Evolutionary conservation across 345 rosid genomes (phyloP).

Genomic region (Salix exigua): DNA sequence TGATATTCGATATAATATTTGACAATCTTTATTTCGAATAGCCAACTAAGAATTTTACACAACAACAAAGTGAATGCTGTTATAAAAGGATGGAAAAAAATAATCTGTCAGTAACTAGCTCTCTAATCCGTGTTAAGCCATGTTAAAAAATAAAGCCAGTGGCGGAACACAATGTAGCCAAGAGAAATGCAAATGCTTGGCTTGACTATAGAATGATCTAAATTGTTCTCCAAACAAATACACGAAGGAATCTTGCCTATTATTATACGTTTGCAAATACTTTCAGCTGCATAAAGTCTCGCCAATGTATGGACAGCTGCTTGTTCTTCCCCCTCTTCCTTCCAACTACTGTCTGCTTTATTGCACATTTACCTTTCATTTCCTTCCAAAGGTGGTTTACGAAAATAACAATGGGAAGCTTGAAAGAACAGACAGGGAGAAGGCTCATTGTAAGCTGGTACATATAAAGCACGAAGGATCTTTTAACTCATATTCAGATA

Average conservation of each 20-base stretch:
- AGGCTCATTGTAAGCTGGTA: conserved; percentile 3
- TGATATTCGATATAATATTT: not conserved
- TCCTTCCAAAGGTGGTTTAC: not conserved
- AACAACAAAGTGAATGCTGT: not conserved
- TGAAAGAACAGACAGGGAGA: not conserved
- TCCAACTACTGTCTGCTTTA: too few species aligned
- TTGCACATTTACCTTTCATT: not conserved
- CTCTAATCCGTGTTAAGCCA: not conserved
- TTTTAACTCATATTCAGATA: conserved; percentile 21
- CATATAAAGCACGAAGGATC: conserved; percentile 44
- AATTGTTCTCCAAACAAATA: too few species aligned
- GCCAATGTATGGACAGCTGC: not conserved
- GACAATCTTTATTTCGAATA: too few species aligned
- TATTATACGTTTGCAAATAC: not conserved
- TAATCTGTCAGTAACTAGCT: not conserved
- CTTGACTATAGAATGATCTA: too few species aligned
- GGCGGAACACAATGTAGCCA: not conserved
- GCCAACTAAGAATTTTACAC: not conserved
- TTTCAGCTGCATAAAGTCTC: not conserved
- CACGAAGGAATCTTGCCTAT: not conserved
- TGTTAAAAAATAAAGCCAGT: not conserved
- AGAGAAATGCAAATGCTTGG: too few species aligned
- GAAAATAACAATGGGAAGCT: too few species aligned
- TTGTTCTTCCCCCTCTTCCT: not conserved
- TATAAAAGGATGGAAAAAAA: too few species aligned